A percentile compares a stretch with the other conserved stretches of the same genome.
Evolutionary conservation across 164 flowering plant genomes (phyloP).

Genomic region (Kingdonia uniflora): DNA sequence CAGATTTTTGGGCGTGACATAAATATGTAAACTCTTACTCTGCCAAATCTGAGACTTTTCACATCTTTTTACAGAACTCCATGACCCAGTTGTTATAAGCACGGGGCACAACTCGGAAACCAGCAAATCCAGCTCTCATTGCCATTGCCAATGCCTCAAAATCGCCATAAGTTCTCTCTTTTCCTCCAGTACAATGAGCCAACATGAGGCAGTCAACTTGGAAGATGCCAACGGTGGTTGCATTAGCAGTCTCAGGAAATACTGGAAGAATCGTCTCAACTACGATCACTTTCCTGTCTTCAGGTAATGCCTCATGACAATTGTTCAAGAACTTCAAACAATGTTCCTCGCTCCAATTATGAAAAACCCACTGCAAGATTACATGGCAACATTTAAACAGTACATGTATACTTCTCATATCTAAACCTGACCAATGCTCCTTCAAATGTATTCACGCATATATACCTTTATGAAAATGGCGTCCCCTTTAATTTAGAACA

Average conservation of each 20-base stretch:
- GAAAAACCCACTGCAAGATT: conserved; percentile 65
- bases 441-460: no score
- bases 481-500: conserved; percentile 72
- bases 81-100: conserved; percentile 55
- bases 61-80: conserved; percentile 58
- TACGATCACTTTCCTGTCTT: conserved; percentile 59
- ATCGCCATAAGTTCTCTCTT: conserved; percentile 66
- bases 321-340: conserved; percentile 64
- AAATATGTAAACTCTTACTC: no score
- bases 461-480: conserved; percentile 89
- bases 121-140: conserved; percentile 52
- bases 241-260: conserved; percentile 37
- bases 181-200: conserved; percentile 82
- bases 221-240: conserved; percentile 27
- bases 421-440: no score
- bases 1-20: no score
- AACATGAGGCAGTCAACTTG: conserved; percentile 59
- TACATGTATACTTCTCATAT: no score
- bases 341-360: conserved; percentile 86
- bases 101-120: conserved; percentile 28
- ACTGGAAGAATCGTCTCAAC: conserved; percentile 57
- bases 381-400: neutral
- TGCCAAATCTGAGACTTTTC: no score
- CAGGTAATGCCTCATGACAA: conserved; percentile 60
- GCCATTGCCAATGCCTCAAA: conserved; percentile 68